Base-by-base conservation (phyloP, 2,329 filamentous ascomycete genomes). In the Penicillium sp. region DNA sequence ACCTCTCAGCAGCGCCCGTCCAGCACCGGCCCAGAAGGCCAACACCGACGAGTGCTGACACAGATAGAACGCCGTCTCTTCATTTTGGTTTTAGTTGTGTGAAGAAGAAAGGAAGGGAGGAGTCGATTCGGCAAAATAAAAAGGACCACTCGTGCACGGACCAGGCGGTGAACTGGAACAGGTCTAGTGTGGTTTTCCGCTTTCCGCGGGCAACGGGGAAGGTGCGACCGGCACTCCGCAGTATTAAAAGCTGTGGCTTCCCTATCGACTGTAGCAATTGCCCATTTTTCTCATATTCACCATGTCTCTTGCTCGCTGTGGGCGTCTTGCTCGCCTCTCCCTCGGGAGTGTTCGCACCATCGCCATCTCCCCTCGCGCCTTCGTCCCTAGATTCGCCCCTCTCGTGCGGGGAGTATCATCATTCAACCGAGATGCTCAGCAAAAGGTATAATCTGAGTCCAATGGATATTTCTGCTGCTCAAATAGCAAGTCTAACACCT, bases 31-130 rank as follows among this genome's bases (percentile, higher is more conserved):
- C 65, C 55, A 37, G 47, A 62, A 52, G 55, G 62, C 63, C 60
- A 47, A 57, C 56, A 58, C 65, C 70, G 67, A 70, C 71, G 71
- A 73, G 71, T 71, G 66, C 71, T 73, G 70, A 68, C 47, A 62
- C 65, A 71, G 70, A 59, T 62, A 55, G 63, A 59, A 65, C 67
- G 68, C 68, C 70, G 60, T 68, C 68, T 73, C 71, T 72, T 73
- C 71, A 73, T 73, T 65, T 73, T 73, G 71, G 71, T 73, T 72
- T 73, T 73, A 73, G 71, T 73, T 73, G 71, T 73, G 71, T 73
- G 70, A 73, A 64, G 68, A 71, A 64, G 62, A 67, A 64, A 67
- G 59, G 51, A 49, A 59, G 45, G 22, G 43, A 41, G 57, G 35
- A 55, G 35, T 53, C 21, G 33, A 45, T 53, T 60, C 53, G 54